These are phyloP conservation scores for Dentipellis fragilis DNA, from an alignment of 768 basidiomycete species.

Conservation along the genomic window DNA sequence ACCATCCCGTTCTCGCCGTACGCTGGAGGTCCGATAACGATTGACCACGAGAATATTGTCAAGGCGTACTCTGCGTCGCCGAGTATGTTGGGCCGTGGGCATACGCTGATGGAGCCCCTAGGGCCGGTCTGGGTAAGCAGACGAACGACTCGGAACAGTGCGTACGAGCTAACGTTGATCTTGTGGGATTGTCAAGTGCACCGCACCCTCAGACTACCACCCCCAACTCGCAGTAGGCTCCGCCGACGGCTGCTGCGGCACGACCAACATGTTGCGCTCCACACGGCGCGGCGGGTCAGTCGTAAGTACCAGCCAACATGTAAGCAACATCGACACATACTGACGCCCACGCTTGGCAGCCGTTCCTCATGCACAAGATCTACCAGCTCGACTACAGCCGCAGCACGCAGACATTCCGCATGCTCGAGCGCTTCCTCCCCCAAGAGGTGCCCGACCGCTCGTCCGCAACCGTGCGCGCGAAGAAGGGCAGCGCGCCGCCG, in stretches of 20 bases:
- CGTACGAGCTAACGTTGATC: neutral
- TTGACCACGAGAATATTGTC: conserved; percentile 75
- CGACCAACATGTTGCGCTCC: conserved; percentile 60
- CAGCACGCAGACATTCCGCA: conserved; percentile 62
- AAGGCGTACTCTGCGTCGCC: conserved; percentile 69
- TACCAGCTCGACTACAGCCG: conserved; percentile 86
- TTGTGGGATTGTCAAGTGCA: conserved; percentile 33
- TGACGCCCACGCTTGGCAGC: conserved; percentile 27
- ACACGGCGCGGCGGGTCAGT: conserved; percentile 64
- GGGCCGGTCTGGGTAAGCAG: conserved; percentile 78
- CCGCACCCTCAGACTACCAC: conserved; percentile 76
- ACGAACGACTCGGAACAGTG: neutral
- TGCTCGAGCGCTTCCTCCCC: conserved; percentile 82
- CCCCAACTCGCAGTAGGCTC: conserved; percentile 76
- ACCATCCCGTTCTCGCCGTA: conserved; percentile 58
- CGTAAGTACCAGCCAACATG: conserved; percentile 30
- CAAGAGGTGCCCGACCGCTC: conserved; percentile 45
- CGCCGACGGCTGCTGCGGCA: conserved; percentile 74
- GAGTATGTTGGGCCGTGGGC: conserved; percentile 63
- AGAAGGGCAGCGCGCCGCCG: conserved; percentile 23
- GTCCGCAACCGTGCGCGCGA: conserved; percentile 25
- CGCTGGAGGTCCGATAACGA: conserved; percentile 60
- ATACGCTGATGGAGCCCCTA: conserved; percentile 59
- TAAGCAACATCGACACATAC: neutral
- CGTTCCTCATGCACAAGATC: conserved; percentile 69